phyloP scores from a whole-genome alignment of 2,329 filamentous ascomycete genomes.

The Chalara sp. region DNA sequence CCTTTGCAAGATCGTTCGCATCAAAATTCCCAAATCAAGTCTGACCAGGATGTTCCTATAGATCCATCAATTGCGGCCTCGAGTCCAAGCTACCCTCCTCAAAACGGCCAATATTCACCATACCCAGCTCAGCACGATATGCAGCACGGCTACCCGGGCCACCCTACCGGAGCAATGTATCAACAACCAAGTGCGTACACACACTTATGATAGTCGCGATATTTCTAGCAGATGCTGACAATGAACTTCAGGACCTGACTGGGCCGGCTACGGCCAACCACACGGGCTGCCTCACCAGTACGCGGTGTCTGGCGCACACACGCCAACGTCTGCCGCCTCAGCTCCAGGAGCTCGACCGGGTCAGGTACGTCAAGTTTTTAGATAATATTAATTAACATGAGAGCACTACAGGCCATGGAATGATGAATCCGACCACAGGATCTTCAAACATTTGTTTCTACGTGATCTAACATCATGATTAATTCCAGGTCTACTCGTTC shows the following conservation, averaged over 20 bases:
- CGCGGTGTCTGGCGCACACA: constrained; percentile 28
- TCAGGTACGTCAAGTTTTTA: constrained; percentile 43
- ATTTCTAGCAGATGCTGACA: background rate
- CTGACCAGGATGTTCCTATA: constrained; percentile 97
- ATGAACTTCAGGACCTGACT: constrained; percentile 52
- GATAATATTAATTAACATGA: background rate
- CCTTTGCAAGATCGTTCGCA: constrained; percentile 71
- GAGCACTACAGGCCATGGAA: no score
- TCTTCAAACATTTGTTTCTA: background rate
- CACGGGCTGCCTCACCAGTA: constrained; percentile 26
- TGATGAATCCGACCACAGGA: no score
- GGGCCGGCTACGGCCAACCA: constrained; percentile 56
- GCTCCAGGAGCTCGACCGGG: constrained; percentile 43
- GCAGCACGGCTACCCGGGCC: constrained; percentile 66
- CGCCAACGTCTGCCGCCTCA: constrained; percentile 47
- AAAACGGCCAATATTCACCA: constrained; percentile 69
- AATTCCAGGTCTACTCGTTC: constrained; percentile 89
- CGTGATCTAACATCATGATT: constrained; percentile 32
- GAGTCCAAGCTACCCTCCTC: constrained; percentile 83
- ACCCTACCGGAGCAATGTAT: constrained; percentile 54
- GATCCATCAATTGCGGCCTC: constrained; percentile 95
- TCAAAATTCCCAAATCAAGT: constrained; percentile 73
- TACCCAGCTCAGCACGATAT: constrained; percentile 84
- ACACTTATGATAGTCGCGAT: background rate
- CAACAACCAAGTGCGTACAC: constrained; percentile 44